Percentiles rank a stretch among this genome's conserved stretches.
Evolutionary conservation across 192 early-diverging fungal genomes (phyloP).

Genomic region (Funneliformis mosseae): DNA sequence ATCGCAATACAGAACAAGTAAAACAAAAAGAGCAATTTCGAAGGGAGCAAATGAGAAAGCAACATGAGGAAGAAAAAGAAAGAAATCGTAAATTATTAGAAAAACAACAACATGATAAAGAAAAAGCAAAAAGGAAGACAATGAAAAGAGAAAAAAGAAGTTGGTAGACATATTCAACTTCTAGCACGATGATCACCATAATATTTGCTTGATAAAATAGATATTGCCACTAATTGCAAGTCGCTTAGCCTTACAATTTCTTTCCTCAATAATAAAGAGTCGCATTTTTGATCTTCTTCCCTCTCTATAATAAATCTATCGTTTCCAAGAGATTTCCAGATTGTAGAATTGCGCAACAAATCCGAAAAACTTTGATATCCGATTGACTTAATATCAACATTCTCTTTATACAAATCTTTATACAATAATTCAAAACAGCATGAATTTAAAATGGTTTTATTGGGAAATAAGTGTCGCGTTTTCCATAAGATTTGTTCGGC

Average conservation of each 20-base stretch:
- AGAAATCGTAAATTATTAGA: conserved; percentile 53
- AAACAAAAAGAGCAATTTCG: conserved; percentile 59
- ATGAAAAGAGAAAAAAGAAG: conserved; percentile 56
- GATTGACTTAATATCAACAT: background rate
- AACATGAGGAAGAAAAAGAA: conserved; percentile 55
- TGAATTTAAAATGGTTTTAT: background rate
- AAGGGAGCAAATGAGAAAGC: conserved; percentile 52
- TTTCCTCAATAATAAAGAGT: background rate
- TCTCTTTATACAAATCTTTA: background rate
- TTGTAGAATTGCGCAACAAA: background rate
- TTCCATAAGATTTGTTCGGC: background rate
- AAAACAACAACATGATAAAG: conserved; percentile 53
- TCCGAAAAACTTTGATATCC: background rate
- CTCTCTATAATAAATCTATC: background rate
- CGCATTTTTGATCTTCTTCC: background rate
- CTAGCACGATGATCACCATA: background rate
- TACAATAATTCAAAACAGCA: background rate
- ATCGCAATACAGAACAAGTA: conserved; percentile 60
- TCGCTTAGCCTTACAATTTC: background rate
- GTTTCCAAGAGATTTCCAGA: background rate
- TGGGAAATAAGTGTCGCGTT: background rate
- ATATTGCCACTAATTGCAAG: background rate
- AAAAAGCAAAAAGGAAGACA: conserved; percentile 54
- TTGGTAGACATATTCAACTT: conserved; percentile 39
- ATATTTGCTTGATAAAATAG: background rate